Evolutionary conservation across 257 asterid genomes (phyloP), one percentile per base, ranked within the genome.

Genomic region (Handroanthus guayacan): DNA sequence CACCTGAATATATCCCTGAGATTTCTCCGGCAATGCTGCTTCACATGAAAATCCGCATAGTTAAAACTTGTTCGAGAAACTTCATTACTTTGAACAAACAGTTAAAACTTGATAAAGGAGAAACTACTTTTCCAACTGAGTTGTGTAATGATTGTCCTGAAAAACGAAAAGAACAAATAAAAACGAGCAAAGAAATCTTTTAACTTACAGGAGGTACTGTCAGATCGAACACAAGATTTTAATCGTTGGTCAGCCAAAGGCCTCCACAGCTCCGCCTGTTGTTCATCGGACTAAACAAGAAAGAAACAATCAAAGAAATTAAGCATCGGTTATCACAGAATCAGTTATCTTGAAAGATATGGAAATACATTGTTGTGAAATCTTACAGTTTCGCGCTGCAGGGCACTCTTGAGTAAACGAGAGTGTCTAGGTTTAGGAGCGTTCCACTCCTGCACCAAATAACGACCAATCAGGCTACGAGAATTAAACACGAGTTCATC

Each of bases 351-450:
- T 62, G 8, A 84, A n/a, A 25, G 18, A 37, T 61, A 74, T 38
- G 54, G 44, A 50, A 37, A 18, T 18, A 38, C 58, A 76, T 63
- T 25, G 31, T 12, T 52, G 39, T 61, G 39, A 75, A 73, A 68
- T 58, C 79, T 72, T 78, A 79, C 99, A 83, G 85, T 86, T 87
- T 87, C 80, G 10, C 90, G 93, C 51, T 80, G 92, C 57, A 90
- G 79, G 58, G 97, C 98, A 80, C 92, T 86, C 86, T 88, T 90
- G 18, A 94, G 89, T 69, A 95, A 83, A 64, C 88, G 89, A 60
- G 98, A 86, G 75, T 93, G 99, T 78, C 97, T 89, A 75, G 96
- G 94, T 74, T 95, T 95, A 20, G 96, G 91, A 74, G 91, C 88
- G 86, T 88, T 91, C 96, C 93, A 92, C 64, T 88, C 97, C 97